Evolutionary conservation across 768 basidiomycete species (phyloP).

Genomic region (Trametes coccinea): DNA sequence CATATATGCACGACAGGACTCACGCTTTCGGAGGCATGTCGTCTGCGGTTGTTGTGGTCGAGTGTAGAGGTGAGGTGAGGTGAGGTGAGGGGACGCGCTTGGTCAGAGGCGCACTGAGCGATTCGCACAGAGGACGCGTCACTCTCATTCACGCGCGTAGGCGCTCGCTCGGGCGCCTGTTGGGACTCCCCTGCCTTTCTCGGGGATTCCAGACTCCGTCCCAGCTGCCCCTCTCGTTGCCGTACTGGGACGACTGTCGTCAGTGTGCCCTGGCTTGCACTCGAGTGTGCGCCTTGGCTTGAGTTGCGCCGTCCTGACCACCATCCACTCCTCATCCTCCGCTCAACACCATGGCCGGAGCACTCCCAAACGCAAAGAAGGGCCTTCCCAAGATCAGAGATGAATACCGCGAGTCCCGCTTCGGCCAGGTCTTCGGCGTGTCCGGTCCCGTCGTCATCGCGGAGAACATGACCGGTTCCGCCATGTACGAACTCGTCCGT

Average conservation of each 20-base stretch:
- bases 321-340: conserved; percentile 6
- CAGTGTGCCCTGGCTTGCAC: conserved; percentile 17
- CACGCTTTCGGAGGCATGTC: conserved; percentile 94
- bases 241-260: conserved; percentile 21
- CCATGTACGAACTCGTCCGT: conserved; percentile 97
- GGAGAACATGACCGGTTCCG: conserved; percentile 92
- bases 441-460: conserved; percentile 99
- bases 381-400: conserved; percentile 86
- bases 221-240: not conserved
- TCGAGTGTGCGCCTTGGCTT: not conserved
- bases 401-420: conserved; percentile 86
- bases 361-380: conserved; percentile 86
- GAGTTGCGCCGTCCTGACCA: conserved; percentile 7
- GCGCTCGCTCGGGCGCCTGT: conserved; percentile 8
- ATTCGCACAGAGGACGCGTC: conserved; percentile 34
- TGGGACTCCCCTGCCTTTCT: not conserved
- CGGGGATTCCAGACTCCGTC: conserved; percentile 19
- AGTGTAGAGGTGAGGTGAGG: conserved; percentile 18
- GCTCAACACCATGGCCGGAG: conserved; percentile 77
- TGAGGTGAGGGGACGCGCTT: conserved; percentile 17
- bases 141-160: conserved; percentile 27
- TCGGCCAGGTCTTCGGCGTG: conserved; percentile 90
- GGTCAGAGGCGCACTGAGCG: conserved; percentile 14
- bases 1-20: conserved; percentile 36
- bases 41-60: conserved; percentile 26